Base-by-base conservation (phyloP, 1,284 basidiomycete genomes). In the Mycosarcoma maydis region DNA sequence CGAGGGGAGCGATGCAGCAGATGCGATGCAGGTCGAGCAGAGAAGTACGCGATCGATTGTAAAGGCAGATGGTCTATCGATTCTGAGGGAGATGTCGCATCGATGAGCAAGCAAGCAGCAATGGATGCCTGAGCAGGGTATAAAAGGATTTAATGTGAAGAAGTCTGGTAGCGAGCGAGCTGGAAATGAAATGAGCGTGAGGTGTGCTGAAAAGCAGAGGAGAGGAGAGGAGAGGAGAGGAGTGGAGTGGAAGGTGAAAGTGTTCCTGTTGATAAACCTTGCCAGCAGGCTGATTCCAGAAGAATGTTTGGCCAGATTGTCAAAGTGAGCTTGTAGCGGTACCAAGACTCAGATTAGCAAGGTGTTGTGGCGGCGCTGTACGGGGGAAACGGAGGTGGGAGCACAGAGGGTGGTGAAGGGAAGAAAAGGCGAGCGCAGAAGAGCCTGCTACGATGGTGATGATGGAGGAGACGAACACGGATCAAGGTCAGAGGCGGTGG, bases 231-330 rank as follows among this genome's bases (percentile, higher is more conserved):
- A 23, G 17, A 13, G 26, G 14, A 16, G 27, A 7, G 29, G 20
- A 16, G n/a, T 6, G 11, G 9, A 22, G 32, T 8, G 29, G 11
- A n/a, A n/a, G 37, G 10, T 17, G 20, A 32, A 2, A 34, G 6
- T 34, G 26, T 33, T 55, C 14, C 33, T 9, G 34, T 16, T 3
- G 14, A 27, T 36, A 32, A 40, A 56, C 41, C 53, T 56, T 56
- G 45, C 53, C 53, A 39, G 53, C 39, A 56, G 53, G 53, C 42
- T 56, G 38, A 37, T 22, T 24, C 23, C 20, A 24, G 14, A 44
- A 13, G 22, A 19, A 16, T n/a, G n/a, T n/a, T n/a, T n/a, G n/a
- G n/a, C n/a, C n/a, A n/a, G n/a, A n/a, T 24, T 11, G 6, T n/a
- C 22, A 26, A 3, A 40, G n/a, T n/a, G n/a, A n/a, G n/a, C n/a